A percentile compares a stretch with the other conserved stretches of the same genome.
phyloP scores from a whole-genome alignment of 176 grass and related monocot species.

The Musa acuminata region DNA sequence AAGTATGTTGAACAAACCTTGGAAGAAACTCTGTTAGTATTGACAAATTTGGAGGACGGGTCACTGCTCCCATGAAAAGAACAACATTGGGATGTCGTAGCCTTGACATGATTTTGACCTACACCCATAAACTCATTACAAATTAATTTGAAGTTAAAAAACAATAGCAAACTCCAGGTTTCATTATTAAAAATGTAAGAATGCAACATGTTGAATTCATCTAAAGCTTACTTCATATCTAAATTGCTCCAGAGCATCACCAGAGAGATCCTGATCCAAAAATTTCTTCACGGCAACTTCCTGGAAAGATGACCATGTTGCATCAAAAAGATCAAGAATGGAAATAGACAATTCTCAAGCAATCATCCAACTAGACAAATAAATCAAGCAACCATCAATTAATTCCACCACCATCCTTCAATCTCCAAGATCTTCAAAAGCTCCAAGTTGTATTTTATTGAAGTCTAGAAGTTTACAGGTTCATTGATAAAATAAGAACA shows the following conservation, averaged over 20 bases:
- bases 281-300: constrained; percentile 99
- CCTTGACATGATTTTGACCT: constrained; percentile 96
- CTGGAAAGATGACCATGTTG: constrained; percentile 19
- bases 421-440: too few relatives aligned
- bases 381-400: too few relatives aligned
- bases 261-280: constrained; percentile 90
- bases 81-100: constrained; percentile 95
- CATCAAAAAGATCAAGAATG: neutral
- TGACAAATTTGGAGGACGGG: constrained; percentile 91
- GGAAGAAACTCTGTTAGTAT: constrained; percentile 96
- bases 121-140: constrained; percentile 22
- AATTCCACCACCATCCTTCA: too few relatives aligned
- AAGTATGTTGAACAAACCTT: constrained; percentile 41
- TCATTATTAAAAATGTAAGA: neutral
- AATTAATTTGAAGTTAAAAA: neutral
- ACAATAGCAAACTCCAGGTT: neutral
- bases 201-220: neutral
- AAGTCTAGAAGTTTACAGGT: neutral
- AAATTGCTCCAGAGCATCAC: constrained; percentile 85
- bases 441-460: neutral
- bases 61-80: constrained; percentile 98
- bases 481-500: neutral
- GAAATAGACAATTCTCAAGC: neutral
- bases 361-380: neutral
- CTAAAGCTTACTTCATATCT: constrained; percentile 83